These are phyloP conservation scores for Sporothrix brunneoviolacea DNA, from an alignment of 2,329 filamentous ascomycete species.

Conservation along the genomic window DNA sequence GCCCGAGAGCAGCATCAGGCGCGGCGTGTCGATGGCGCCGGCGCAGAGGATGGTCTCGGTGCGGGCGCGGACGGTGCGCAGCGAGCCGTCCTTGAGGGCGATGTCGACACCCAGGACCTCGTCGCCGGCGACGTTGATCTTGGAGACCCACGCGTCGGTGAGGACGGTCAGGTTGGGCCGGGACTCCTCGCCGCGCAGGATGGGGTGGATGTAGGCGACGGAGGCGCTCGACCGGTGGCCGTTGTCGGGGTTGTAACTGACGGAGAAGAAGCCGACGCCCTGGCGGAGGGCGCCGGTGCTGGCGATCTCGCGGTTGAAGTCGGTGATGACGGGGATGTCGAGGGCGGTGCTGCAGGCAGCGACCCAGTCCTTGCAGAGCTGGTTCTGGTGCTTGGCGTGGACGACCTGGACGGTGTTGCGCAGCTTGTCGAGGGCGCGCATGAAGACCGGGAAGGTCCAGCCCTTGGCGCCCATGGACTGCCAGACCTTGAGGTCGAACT, in stretches of 20 bases:
- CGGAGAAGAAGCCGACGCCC: conserved; percentile 83
- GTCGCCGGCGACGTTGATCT: conserved; percentile 59
- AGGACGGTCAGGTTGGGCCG: conserved; percentile 78
- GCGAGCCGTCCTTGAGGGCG: conserved; percentile 44
- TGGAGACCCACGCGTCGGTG: conserved; percentile 82
- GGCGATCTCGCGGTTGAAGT: conserved; percentile 83
- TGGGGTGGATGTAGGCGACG: conserved; percentile 89
- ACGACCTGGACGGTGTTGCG: conserved; percentile 89
- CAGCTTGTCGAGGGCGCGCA: conserved; percentile 72
- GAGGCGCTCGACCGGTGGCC: conserved; percentile 78
- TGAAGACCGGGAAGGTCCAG: conserved; percentile 83
- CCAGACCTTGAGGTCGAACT: conserved; percentile 83
- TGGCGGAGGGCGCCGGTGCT: conserved; percentile 64
- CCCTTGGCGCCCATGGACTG: conserved; percentile 73
- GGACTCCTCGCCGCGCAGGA: conserved; percentile 74
- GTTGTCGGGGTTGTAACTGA: conserved; percentile 86
- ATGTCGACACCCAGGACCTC: conserved; percentile 66
- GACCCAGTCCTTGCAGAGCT: conserved; percentile 88
- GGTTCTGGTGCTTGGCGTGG: conserved; percentile 76
- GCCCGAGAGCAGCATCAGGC: conserved; percentile 53
- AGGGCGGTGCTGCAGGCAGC: conserved; percentile 71
- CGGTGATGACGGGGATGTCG: conserved; percentile 70
- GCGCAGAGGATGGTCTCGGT: conserved; percentile 74
- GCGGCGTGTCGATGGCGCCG: conserved; percentile 75
- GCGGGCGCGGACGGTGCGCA: conserved; percentile 54